phyloP scores from a whole-genome alignment of 1,284 basidiomycete genomes.

The Sphagnurus paluster region DNA sequence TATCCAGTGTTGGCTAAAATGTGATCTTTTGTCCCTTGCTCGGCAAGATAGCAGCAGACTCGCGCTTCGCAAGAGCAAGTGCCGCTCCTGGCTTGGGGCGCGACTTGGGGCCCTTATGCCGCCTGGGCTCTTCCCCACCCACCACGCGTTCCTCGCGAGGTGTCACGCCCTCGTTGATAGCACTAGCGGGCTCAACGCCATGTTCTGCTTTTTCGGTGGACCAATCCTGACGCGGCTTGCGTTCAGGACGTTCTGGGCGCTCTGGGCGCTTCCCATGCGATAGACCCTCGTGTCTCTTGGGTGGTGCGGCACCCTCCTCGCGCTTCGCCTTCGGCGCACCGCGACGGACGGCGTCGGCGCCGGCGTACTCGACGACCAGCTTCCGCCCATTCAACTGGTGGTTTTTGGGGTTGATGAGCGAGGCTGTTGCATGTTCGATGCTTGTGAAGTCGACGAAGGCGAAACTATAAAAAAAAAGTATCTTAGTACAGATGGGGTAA shows the following conservation, averaged over 20 bases:
- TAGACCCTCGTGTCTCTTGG: conserved; percentile 16
- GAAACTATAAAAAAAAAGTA: conserved; percentile 55
- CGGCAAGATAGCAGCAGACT: conserved; percentile 83
- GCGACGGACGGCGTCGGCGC: conserved; percentile 80
- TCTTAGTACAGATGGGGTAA: not conserved
- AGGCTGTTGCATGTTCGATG: conserved; percentile 77
- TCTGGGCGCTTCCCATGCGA: conserved; percentile 16
- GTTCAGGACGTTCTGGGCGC: conserved; percentile 12
- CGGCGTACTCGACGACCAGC: conserved; percentile 88
- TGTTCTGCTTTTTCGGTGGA: conserved; percentile 5
- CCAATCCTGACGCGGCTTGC: conserved; percentile 7
- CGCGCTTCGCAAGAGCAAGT: conserved; percentile 84
- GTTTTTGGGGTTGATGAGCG: conserved; percentile 84
- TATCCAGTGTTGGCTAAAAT: conserved; percentile 49
- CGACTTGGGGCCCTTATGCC: conserved; percentile 32
- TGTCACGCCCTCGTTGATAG: conserved; percentile 3
- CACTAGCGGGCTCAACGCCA: not conserved
- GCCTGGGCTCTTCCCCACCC: conserved; percentile 17
- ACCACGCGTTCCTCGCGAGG: conserved; percentile 10
- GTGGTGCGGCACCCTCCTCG: conserved; percentile 23
- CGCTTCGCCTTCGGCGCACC: conserved; percentile 45
- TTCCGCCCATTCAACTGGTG: conserved; percentile 82
- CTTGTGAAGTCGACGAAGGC: conserved; percentile 93
- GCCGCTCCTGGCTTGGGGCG: conserved; percentile 88
- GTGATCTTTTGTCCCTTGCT: conserved; percentile 80